Evolutionary conservation across 495 filamentous ascomycete species (phyloP).

Genomic region (Hypoxylon fuscum): DNA sequence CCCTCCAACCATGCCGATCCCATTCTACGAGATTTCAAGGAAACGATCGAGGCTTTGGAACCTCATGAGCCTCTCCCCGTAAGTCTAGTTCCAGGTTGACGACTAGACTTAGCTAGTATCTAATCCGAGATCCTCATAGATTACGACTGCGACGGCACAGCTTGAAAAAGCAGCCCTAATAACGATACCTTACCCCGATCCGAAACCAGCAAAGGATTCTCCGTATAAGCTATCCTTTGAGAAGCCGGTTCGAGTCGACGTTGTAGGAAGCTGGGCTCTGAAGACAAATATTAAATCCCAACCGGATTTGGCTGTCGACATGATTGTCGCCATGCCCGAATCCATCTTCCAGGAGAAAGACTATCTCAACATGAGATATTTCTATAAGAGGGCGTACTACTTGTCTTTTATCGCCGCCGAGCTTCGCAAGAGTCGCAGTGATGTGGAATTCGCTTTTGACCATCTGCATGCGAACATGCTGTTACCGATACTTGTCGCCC

Average conservation of each 20-base stretch:
- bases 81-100: constrained; percentile 13
- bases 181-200: constrained; percentile 81
- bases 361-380: constrained; percentile 91
- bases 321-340: constrained; percentile 84
- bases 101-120: not conserved
- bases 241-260: constrained; percentile 81
- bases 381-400: constrained; percentile 94
- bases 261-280: constrained; percentile 86
- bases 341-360: constrained; percentile 91
- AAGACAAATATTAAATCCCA: constrained; percentile 73
- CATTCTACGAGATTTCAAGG: constrained; percentile 75
- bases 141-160: constrained; percentile 70
- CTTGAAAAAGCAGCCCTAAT: constrained; percentile 72
- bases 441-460: constrained; percentile 68
- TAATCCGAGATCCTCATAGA: constrained; percentile 51
- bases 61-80: constrained; percentile 65
- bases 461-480: constrained; percentile 79
- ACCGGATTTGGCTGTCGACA: constrained; percentile 70
- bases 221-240: constrained; percentile 84
- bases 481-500: constrained; percentile 74
- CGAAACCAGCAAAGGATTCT: constrained; percentile 72
- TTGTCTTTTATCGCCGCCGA: constrained; percentile 78
- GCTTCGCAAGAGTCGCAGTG: constrained; percentile 64
- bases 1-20: constrained; percentile 71
- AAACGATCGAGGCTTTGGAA: constrained; percentile 74